phyloP scores from a whole-genome alignment of 108 stramenopile species.

The Fragilaria radians region DNA sequence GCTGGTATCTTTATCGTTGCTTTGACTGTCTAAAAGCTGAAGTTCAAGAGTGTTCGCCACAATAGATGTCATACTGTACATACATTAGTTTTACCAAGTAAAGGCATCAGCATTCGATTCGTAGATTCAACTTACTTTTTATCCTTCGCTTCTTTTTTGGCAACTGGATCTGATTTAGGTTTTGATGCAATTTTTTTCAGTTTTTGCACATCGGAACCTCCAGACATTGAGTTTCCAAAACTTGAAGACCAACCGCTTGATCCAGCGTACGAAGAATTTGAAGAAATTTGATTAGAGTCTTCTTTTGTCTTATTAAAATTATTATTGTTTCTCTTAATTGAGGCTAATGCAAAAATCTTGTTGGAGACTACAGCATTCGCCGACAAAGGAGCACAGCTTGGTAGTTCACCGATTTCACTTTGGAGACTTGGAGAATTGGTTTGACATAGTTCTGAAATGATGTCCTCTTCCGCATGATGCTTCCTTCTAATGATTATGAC shows the following conservation, averaged over 20 bases:
- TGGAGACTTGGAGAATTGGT: not conserved
- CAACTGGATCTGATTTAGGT: slow-evolving; percentile 27
- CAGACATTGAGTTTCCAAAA: slow-evolving; percentile 42
- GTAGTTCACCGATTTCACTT: not conserved
- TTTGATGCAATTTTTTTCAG: slow-evolving; percentile 32
- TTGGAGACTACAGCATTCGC: not conserved
- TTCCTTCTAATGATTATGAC: not conserved
- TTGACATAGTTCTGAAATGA: not conserved
- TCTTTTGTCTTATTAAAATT: not conserved
- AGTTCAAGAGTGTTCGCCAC: not conserved
- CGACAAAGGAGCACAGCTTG: too few species aligned
- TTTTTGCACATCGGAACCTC: slow-evolving; percentile 28
- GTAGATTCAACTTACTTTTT: not conserved
- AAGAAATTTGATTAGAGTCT: slow-evolving; percentile 5
- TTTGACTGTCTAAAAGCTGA: not conserved
- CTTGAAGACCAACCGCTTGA: slow-evolving; percentile 49
- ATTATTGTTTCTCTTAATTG: not conserved
- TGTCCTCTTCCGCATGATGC: not conserved
- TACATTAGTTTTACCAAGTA: too few species aligned
- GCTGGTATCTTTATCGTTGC: slow-evolving; percentile 4
- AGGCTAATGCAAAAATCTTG: not conserved
- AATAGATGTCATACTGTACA: too few species aligned
- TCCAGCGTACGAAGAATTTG: slow-evolving; percentile 31
- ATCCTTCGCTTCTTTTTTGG: not conserved
- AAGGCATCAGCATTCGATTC: too few species aligned